Percentiles rank a stretch among this genome's conserved stretches.
Conservation (phyloP, 306 rosid species). For the Sicyos baderoa region DNA sequence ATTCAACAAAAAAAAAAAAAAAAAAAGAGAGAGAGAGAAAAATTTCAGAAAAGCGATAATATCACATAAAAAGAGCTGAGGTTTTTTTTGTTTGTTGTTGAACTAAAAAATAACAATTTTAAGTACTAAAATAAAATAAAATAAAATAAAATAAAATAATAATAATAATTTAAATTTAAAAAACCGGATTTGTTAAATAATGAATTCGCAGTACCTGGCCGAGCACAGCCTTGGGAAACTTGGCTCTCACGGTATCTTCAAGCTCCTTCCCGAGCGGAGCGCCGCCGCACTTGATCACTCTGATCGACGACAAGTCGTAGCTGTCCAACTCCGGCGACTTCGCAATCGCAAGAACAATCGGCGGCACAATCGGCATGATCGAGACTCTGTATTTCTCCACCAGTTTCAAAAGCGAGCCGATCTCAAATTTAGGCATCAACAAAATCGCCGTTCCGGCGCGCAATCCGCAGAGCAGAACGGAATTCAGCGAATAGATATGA, state of each 20-base stretch:
- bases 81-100: too few species aligned
- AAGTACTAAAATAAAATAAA: too few species aligned
- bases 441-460: conserved; percentile 55
- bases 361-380: conserved; percentile 55
- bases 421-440: conserved; percentile 63
- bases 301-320: conserved; percentile 48
- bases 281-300: conserved; percentile 56
- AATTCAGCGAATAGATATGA: conserved; percentile 71
- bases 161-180: too few species aligned
- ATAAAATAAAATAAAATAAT: too few species aligned
- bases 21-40: too few species aligned
- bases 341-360: conserved; percentile 51
- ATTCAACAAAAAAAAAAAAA: too few species aligned
- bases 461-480: conserved; percentile 56
- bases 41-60: too few species aligned
- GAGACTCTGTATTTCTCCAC: conserved; percentile 37
- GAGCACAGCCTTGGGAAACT: conserved; percentile 62
- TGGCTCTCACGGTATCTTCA: conserved; percentile 45
- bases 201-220: conserved; percentile 44
- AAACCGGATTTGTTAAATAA: too few species aligned
- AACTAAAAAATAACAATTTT: too few species aligned
- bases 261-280: conserved; percentile 82
- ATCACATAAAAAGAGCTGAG: too few species aligned
- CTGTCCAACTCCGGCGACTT: conserved; percentile 39
- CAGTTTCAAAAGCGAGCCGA: conserved; percentile 33